These are phyloP conservation scores for Suhomyces kilbournensis DNA, from an alignment of 805 yeast species.

Conservation along the genomic window DNA sequence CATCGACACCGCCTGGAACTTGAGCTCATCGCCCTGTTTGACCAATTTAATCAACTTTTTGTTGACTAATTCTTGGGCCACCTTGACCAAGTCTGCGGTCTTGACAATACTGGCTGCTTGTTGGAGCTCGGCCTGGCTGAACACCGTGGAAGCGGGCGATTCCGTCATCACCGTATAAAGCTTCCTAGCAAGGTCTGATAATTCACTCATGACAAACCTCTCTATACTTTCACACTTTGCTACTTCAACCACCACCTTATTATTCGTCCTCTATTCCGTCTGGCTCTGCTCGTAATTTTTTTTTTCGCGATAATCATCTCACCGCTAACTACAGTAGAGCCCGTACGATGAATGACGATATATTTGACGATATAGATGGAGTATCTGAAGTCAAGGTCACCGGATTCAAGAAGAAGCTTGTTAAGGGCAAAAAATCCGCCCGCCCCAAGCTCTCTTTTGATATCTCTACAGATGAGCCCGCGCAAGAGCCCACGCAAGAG, in stretches of 20 bases:
- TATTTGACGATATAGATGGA: background rate
- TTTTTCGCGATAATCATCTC: background rate
- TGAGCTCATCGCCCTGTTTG: constrained; percentile 61
- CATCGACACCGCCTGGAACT: constrained; percentile 70
- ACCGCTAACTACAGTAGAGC: background rate
- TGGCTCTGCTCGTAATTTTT: background rate
- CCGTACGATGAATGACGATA: background rate
- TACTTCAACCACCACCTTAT: background rate
- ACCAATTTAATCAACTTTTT: constrained; percentile 65
- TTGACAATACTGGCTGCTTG: constrained; percentile 43
- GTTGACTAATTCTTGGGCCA: constrained; percentile 52
- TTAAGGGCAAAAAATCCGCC: background rate
- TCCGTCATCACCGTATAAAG: constrained; percentile 67
- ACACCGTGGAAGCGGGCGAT: constrained; percentile 47
- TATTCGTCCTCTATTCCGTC: background rate
- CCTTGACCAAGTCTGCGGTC: constrained; percentile 42
- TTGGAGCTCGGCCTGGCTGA: constrained; percentile 67
- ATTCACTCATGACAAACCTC: constrained; percentile 16
- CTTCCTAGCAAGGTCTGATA: constrained; percentile 47
- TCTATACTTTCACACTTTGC: background rate
- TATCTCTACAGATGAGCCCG: background rate
- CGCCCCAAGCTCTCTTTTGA: background rate
- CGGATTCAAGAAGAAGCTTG: background rate
- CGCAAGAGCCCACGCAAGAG: background rate
- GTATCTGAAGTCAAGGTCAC: background rate